Evolutionary conservation across 441 rosid species (phyloP).

Genomic region (Breynia disticha): DNA sequence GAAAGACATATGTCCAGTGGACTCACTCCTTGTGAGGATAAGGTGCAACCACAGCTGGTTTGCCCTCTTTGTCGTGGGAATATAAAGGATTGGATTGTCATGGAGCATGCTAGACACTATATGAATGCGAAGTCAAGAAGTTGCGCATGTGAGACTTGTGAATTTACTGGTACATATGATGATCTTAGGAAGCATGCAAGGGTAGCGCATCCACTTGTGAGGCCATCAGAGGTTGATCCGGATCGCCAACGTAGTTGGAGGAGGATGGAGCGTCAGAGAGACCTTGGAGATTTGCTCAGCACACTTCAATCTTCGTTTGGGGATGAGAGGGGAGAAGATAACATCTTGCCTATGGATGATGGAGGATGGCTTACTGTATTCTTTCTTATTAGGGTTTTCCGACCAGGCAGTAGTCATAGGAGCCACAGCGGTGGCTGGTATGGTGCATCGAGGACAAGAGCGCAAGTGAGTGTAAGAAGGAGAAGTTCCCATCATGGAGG

Average conservation of each 20-base stretch:
- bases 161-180: conserved; percentile 59
- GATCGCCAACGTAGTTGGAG: conserved; percentile 89
- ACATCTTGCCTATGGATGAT: conserved; percentile 46
- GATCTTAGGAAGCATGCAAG: conserved; percentile 95
- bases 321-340: conserved; percentile 61
- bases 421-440: conserved; percentile 55
- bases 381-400: conserved; percentile 74
- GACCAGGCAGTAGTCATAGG: conserved; percentile 60
- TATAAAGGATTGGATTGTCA: conserved; percentile 70
- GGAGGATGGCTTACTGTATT: conserved; percentile 80
- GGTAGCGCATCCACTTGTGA: conserved; percentile 65
- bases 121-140: conserved; percentile 82
- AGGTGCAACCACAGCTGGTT: conserved; percentile 36
- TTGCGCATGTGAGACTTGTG: conserved; percentile 87
- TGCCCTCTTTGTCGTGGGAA: conserved; percentile 93
- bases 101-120: conserved; percentile 62
- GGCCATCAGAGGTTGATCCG: conserved; percentile 88
- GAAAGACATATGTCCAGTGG: conserved; percentile 24
- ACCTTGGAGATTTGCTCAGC: conserved; percentile 88
- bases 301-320: conserved; percentile 77
- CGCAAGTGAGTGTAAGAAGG: conserved; percentile 50
- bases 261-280: conserved; percentile 91
- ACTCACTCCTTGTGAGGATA: conserved; percentile 26
- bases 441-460: conserved; percentile 55
- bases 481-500: conserved; percentile 67